Evolutionary conservation across 2,329 filamentous ascomycete genomes (phyloP).

Genomic region (Beauveria australis): DNA sequence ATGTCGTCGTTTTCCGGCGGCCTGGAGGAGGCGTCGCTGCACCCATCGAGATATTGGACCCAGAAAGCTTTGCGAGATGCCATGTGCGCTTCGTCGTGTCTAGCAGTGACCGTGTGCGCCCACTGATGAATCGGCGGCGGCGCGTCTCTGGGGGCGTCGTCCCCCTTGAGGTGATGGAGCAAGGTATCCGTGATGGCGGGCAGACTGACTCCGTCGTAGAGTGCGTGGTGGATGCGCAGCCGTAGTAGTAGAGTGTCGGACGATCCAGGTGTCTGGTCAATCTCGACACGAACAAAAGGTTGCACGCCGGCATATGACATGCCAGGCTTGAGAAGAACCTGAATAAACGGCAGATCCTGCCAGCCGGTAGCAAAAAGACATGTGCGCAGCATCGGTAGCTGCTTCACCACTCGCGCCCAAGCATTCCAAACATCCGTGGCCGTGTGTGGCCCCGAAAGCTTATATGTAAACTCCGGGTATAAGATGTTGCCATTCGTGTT

Average conservation of each 20-base stretch:
- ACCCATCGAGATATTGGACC: slow-evolving; percentile 28
- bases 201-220: slow-evolving; percentile 82
- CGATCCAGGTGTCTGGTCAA: not conserved
- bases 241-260: slow-evolving; percentile 31
- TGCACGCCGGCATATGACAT: not conserved
- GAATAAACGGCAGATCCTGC: slow-evolving; percentile 46
- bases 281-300: slow-evolving; percentile 19
- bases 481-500: slow-evolving; percentile 59
- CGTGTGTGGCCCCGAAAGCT: slow-evolving; percentile 32
- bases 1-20: slow-evolving; percentile 15
- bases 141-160: not conserved
- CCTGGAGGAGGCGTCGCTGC: not conserved
- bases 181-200: slow-evolving; percentile 48
- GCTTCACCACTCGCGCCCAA: slow-evolving; percentile 51
- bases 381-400: slow-evolving; percentile 61
- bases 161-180: slow-evolving; percentile 14
- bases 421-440: slow-evolving; percentile 39
- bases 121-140: not conserved
- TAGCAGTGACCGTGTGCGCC: slow-evolving; percentile 33
- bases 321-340: slow-evolving; percentile 42
- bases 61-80: slow-evolving; percentile 29
- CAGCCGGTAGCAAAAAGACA: slow-evolving; percentile 47
- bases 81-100: slow-evolving; percentile 13
- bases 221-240: slow-evolving; percentile 69
- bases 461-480: slow-evolving; percentile 63